Evolutionary conservation across 2,329 filamentous ascomycete genomes (phyloP), one percentile per base, ranked within the genome.

Genomic region (Trichoderma sp.): DNA sequence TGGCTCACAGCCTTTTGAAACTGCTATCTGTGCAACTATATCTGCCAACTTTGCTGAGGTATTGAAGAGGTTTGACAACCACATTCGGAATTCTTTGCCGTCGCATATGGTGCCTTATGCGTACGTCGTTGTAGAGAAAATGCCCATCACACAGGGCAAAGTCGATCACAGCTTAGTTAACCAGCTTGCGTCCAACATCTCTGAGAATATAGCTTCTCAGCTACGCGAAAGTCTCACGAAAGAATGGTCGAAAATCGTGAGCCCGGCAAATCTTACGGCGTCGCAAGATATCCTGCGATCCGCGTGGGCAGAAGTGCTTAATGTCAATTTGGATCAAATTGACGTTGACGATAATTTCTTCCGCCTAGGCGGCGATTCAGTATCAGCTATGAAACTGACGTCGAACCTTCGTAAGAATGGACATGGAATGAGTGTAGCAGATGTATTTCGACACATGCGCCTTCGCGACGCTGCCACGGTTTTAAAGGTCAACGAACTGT

Each of bases 301-400:
- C 71, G 1, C 62, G 23, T 75, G 73, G 71, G 70, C 64, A 1
- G 34, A 62, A 2, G 23, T 76, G 1, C 72, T 77, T 5, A 57
- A 66, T 7, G 11, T 74, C 12, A 30, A 53, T 9, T 39, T 53
- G 15, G 55, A 70, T 1, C 53, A 57, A 4, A 82, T 85, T 26
- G 79, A 80, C 6, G 71, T 78, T 3, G 79, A 83, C 12, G 81
- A 84, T 71, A 84, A 71, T 64, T 74, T 73, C 30, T 73, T 74
- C 43, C 58, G 65, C 3, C 57, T 59, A 20, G 57, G 57, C n/a
- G 57, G 57, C 9, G 57, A 59, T 13, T 59, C 57, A 8, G 57
- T 91, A 17, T 74, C 77, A 2, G 76, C 77, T 1, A 78, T 78
- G 77, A 73, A 75, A 13, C 75, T 78, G 71, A 77, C 77, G 1